These are phyloP conservation scores for Sphagnum magellanicum DNA, from an alignment of 228 moss, liverwort and hornwort species.

Conservation along the genomic window DNA sequence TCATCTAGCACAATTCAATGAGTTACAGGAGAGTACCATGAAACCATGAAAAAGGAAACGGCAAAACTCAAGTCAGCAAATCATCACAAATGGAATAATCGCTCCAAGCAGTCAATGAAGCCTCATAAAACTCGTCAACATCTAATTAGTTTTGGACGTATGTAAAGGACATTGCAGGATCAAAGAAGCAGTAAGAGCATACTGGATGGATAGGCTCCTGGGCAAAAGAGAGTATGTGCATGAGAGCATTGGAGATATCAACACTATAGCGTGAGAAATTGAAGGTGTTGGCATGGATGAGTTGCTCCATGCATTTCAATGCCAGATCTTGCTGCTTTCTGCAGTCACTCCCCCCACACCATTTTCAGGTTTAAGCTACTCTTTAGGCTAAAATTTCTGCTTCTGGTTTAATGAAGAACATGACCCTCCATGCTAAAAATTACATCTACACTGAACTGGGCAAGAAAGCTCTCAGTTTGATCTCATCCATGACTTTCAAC, in stretches of 20 bases:
- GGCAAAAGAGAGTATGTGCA: conserved; percentile 83
- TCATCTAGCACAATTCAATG: too few species aligned
- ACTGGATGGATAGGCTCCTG: conserved; percentile 90
- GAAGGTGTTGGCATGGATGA: conserved; percentile 59
- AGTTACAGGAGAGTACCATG: too few species aligned
- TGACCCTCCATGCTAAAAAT: not conserved
- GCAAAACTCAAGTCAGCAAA: too few species aligned
- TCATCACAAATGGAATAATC: too few species aligned
- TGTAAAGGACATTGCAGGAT: not conserved
- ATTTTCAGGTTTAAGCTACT: too few species aligned
- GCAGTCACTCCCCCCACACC: conserved; percentile 12
- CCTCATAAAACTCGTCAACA: too few species aligned
- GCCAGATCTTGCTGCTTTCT: conserved; percentile 73
- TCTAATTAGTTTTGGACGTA: not conserved
- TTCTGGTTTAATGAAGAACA: not conserved
- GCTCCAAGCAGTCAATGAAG: too few species aligned
- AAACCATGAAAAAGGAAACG: too few species aligned
- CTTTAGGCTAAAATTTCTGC: not conserved
- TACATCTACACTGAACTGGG: not conserved
- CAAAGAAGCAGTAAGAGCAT: conserved; percentile 11
- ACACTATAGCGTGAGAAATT: conserved; percentile 83
- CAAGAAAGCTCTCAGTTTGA: too few species aligned
- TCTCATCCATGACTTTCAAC: too few species aligned
- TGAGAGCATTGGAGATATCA: conserved; percentile 72
- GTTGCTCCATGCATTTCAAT: conserved; percentile 86